Evolutionary conservation across 306 rosid genomes (phyloP), one percentile per base, ranked within the genome.

Genomic region (Nissolia schottii): DNA sequence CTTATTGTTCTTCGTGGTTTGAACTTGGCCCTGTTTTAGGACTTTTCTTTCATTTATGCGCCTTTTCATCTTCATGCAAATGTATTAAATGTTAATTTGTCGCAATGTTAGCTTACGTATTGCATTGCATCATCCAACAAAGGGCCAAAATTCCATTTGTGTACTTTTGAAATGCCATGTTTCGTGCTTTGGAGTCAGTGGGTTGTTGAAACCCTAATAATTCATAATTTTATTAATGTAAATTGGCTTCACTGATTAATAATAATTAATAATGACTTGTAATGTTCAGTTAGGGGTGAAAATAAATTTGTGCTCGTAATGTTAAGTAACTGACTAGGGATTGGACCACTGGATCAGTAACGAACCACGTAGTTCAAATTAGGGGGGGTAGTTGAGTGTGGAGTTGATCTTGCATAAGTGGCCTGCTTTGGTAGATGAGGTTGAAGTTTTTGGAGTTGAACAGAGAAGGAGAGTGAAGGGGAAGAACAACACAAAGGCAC

Each of bases 381-480:
- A 1, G 6, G 19, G n/a, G 51, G 12, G 20, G 43, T 12, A 15
- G n/a, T 20, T 61, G 35, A 12, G 55, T n/a, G 65, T 16, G 73
- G 64, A 58, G 45, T 70, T 73, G 67, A 37, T 31, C 77, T 70
- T 76, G 81, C 74, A 58, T 61, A 56, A 74, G 84, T 83, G 87
- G 82, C 85, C 57, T 62, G 83, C 64, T 20, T n/a, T 8, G 8
- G 62, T 61, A 53, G 70, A 11, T 20, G 77, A 77, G 25, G 83
- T 70, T 71, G 51, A 69, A 68, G 49, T 71, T 71, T 73, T 77
- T 80, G 82, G 78, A 68, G 34, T 67, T 78, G 72, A 79, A 77
- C 29, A 15, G 81, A 64, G 22, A 16, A 19, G 40, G 77, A 40
- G 60, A 5, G 31, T 25, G 64, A 31, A 50, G 79, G 53, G 51